Conservation (phyloP, 257 asterid genomes). For the Misopates orontium region DNA sequence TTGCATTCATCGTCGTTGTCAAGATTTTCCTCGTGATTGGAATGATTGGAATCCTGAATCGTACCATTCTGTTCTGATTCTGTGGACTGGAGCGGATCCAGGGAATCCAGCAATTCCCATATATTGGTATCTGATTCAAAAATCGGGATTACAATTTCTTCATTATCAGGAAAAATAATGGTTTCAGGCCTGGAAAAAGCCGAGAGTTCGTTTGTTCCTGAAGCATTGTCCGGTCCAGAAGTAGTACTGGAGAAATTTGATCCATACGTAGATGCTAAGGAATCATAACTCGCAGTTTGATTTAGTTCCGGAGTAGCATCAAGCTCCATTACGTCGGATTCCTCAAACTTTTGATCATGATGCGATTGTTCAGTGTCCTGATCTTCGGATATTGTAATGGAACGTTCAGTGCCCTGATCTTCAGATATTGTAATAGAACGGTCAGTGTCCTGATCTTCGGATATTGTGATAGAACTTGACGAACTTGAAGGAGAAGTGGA, state of each 20-base stretch:
- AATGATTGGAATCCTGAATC: neutral
- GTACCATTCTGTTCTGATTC: neutral
- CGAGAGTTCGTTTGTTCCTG: constrained; percentile 3
- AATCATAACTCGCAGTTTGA: constrained; percentile 5
- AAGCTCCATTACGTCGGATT: neutral
- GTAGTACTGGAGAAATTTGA: constrained; percentile 20
- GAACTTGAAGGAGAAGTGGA: constrained; percentile 29
- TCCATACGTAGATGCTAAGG: constrained; percentile 2
- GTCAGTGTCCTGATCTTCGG: no score
- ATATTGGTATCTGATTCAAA: constrained; percentile 39
- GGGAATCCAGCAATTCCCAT: constrained; percentile 44
- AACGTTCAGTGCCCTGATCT: neutral
- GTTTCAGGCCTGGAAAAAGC: neutral
- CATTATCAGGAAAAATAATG: neutral
- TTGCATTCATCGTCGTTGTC: constrained; percentile 25
- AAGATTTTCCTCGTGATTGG: neutral
- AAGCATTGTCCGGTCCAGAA: neutral
- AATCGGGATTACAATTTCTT: constrained; percentile 35
- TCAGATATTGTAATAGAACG: neutral
- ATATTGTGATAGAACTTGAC: constrained; percentile 31
- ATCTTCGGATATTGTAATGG: neutral
- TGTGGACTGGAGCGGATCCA: constrained; percentile 23
- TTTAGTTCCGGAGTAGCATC: constrained; percentile 2
- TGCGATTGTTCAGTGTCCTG: neutral
- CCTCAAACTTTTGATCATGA: neutral